These are phyloP conservation scores for Ajuga reptans DNA, from an alignment of 305 asterid species.

Conservation along the genomic window DNA sequence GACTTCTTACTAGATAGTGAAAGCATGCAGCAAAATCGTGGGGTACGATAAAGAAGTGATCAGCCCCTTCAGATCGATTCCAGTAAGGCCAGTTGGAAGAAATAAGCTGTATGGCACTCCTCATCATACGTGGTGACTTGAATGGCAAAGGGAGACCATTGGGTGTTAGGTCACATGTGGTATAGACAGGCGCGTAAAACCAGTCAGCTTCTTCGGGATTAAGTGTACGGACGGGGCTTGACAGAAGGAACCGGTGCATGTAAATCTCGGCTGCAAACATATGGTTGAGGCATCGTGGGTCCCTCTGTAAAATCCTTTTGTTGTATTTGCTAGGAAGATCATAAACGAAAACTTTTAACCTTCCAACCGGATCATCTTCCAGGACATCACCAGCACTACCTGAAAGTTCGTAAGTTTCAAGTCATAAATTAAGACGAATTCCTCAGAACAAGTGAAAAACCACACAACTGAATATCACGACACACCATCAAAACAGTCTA, in stretches of 20 bases:
- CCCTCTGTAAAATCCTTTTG: slow-evolving; percentile 52
- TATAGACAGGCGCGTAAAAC: slow-evolving; percentile 57
- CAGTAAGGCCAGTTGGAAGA: slow-evolving; percentile 64
- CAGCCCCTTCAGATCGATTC: slow-evolving; percentile 62
- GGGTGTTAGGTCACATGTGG: slow-evolving; percentile 57
- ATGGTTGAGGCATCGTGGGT: slow-evolving; percentile 56
- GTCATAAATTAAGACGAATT: too few species aligned
- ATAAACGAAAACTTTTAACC: slow-evolving; percentile 52
- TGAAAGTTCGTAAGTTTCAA: slow-evolving; percentile 16
- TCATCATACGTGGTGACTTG: slow-evolving; percentile 64
- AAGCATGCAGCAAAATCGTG: slow-evolving; percentile 60
- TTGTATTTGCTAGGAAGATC: slow-evolving; percentile 68
- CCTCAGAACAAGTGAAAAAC: background rate
- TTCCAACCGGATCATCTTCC: slow-evolving; percentile 67
- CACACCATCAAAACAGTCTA: too few species aligned
- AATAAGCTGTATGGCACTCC: slow-evolving; percentile 56
- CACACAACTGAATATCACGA: background rate
- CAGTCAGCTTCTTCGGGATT: slow-evolving; percentile 63
- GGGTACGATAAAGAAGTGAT: slow-evolving; percentile 57
- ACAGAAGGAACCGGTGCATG: slow-evolving; percentile 52
- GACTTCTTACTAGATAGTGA: slow-evolving; percentile 46
- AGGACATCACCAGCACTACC: slow-evolving; percentile 71
- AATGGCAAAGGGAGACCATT: slow-evolving; percentile 60
- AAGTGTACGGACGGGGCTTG: slow-evolving; percentile 55
- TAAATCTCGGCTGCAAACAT: slow-evolving; percentile 66